Evolutionary conservation across 768 basidiomycete species (phyloP), one percentile per base, ranked within the genome.

Genomic region (Candolleomyces aberdarensis): DNA sequence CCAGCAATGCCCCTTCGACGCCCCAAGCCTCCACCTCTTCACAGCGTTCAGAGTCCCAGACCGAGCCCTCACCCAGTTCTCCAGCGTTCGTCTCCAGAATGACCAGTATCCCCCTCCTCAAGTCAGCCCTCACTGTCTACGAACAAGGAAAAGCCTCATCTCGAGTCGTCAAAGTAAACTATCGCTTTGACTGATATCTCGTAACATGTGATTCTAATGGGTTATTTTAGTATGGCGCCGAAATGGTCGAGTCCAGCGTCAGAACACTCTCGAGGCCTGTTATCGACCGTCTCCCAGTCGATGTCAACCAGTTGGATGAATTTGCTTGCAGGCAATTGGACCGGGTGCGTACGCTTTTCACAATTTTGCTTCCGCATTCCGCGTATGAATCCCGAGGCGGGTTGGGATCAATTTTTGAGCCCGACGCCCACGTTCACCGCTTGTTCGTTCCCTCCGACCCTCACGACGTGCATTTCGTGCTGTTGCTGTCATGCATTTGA

Each of bases 241-340:
- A 89, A 72, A 89, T 94, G 83, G 83, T 94, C 75, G 93, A 94
- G 72, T 89, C 86, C 3, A 87, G 89, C 58, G 86, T 94, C 43
- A 90, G 88, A 71, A 82, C 86, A 17, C 86, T 94, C 44, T 91
- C 91, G 29, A 80, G 86, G 17, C 92, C 92, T 29, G 92, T 93
- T 52, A 88, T 94, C 55, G 84, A 90, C 59, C 83, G 88, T 29
- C 78, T 94, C 0, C 90, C 91, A 10, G 88, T 91, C 52, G 82
- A 80, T 60, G 86, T 90, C 29, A 84, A 81, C 62, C 85, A 87
- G 66, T 75, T 95, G 14, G 94, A 95, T 63, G 92, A 92, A 62
- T 94, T 94, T 72, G 93, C 94, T 2, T 92, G 91, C 69, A 81
- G 92, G 60, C 92, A 95, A 70, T 80, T 96, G 44, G 92, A 95